A percentile compares a stretch with the other conserved stretches of the same genome.
phyloP scores from a whole-genome alignment of 202 grass and related monocot genomes.

The Setaria italica region DNA sequence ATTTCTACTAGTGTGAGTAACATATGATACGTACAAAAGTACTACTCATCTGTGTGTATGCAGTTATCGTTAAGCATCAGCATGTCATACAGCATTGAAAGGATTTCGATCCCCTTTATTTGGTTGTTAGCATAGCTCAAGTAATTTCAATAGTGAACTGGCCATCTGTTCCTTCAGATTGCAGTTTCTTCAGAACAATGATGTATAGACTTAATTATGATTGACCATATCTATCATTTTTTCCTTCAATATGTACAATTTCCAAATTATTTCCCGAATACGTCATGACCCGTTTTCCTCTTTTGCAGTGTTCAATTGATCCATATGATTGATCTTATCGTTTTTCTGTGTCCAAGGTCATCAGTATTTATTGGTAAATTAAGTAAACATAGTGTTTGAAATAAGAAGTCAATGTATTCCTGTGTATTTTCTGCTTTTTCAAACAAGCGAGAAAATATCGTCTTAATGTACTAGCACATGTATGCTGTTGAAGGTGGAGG shows the following conservation, averaged over 20 bases:
- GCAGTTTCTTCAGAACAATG: not conserved
- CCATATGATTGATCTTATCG: not conserved
- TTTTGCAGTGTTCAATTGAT: not conserved
- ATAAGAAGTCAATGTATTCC: not conserved
- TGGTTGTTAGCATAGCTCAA: too few relatives aligned
- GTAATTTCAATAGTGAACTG: too few relatives aligned
- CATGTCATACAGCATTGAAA: too few relatives aligned
- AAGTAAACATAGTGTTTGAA: constrained; percentile 7
- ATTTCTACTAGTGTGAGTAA: too few relatives aligned
- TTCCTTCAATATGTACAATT: not conserved
- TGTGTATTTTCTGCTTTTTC: constrained; percentile 5
- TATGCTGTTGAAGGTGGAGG: not conserved
- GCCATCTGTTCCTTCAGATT: too few relatives aligned
- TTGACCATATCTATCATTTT: not conserved
- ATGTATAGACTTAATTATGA: not conserved
- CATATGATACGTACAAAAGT: too few relatives aligned
- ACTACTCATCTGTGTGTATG: too few relatives aligned
- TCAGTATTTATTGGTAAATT: not conserved
- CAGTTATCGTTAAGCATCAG: too few relatives aligned
- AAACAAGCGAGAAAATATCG: constrained; percentile 20
- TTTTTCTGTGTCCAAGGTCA: not conserved
- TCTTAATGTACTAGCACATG: not conserved
- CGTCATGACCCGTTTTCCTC: not conserved
- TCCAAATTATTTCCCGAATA: constrained; percentile 1
- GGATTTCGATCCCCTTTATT: too few relatives aligned